Evolutionary conservation across 495 filamentous ascomycete genomes (phyloP).

Genomic region (Articulospora tetracladia): DNA sequence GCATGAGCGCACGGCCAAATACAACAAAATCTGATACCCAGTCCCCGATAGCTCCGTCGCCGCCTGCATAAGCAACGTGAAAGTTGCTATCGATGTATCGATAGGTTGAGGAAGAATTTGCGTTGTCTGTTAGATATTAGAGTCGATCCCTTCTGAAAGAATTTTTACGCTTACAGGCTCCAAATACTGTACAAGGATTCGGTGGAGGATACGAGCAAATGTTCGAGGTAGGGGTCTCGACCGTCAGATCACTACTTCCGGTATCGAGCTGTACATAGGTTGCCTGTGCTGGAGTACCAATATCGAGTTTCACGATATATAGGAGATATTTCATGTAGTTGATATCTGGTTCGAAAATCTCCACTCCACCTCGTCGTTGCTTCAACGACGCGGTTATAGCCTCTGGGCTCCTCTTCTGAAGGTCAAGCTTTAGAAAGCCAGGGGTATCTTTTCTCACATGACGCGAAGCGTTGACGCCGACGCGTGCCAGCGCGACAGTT

Average conservation of each 20-base stretch:
- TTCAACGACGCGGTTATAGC: too few relatives aligned
- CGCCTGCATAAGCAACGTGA: constrained; percentile 84
- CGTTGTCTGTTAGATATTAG: constrained; percentile 57
- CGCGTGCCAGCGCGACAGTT: too few relatives aligned
- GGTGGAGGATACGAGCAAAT: constrained; percentile 41
- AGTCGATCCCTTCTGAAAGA: not conserved
- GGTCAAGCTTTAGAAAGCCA: too few relatives aligned
- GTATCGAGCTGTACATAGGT: constrained; percentile 68
- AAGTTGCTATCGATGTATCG: constrained; percentile 69
- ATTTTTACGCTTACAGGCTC: constrained; percentile 18
- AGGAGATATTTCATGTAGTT: constrained; percentile 25
- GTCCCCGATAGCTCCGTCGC: constrained; percentile 69
- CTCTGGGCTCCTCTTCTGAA: too few relatives aligned
- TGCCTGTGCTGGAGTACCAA: constrained; percentile 63
- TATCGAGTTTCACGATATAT: constrained; percentile 63
- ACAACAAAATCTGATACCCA: constrained; percentile 73
- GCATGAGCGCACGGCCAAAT: constrained; percentile 58
- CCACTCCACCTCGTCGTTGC: too few relatives aligned
- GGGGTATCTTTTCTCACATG: too few relatives aligned
- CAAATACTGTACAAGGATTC: constrained; percentile 23
- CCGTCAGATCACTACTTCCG: constrained; percentile 84
- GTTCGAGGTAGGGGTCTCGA: constrained; percentile 59
- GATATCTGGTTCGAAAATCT: too few relatives aligned
- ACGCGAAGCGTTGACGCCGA: too few relatives aligned
- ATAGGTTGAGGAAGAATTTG: constrained; percentile 73